Conservation (phyloP, 2,329 filamentous ascomycete species). For the Aureobasidium leucospermi region DNA sequence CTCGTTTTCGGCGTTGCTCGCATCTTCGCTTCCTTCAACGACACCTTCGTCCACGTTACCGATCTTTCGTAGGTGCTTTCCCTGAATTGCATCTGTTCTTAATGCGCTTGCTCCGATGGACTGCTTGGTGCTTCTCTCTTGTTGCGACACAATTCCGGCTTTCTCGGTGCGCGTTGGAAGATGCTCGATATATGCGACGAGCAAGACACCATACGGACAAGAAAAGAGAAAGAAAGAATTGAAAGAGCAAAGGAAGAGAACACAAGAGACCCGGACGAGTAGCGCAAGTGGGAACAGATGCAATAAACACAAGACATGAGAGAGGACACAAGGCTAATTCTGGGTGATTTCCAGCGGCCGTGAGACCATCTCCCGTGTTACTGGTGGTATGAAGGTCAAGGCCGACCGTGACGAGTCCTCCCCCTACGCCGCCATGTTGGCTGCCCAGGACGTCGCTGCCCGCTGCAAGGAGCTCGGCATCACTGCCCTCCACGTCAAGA, state of each 20-base stretch:
- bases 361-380: conserved; percentile 99
- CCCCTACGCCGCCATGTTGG: conserved; percentile 99
- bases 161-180: not conserved
- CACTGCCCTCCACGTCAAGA: conserved; percentile 99
- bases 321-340: conserved; percentile 47
- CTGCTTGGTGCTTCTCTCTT: not conserved
- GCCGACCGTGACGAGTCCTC: conserved; percentile 99
- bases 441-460: conserved; percentile 83
- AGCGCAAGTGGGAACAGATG: not conserved
- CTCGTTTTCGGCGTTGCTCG: conserved; percentile 97
- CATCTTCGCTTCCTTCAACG: conserved; percentile 79
- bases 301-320: not conserved
- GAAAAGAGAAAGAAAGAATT: not conserved
- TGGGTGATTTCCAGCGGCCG: conserved; percentile 78
- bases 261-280: not conserved
- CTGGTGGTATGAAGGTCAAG: conserved; percentile 99
- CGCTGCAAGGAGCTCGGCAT: conserved; percentile 83
- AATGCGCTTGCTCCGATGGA: not conserved
- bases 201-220: not conserved
- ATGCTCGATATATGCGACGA: conserved; percentile 1
- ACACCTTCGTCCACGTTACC: conserved; percentile 83
- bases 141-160: not conserved
- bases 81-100: not conserved
- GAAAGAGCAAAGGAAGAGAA: not conserved
- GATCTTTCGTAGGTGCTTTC: conserved; percentile 60